Percentiles rank a stretch among this genome's conserved stretches.
These are phyloP conservation scores for Cajanus cajan DNA, from an alignment of 306 rosid genomes.

Conservation along the genomic window DNA sequence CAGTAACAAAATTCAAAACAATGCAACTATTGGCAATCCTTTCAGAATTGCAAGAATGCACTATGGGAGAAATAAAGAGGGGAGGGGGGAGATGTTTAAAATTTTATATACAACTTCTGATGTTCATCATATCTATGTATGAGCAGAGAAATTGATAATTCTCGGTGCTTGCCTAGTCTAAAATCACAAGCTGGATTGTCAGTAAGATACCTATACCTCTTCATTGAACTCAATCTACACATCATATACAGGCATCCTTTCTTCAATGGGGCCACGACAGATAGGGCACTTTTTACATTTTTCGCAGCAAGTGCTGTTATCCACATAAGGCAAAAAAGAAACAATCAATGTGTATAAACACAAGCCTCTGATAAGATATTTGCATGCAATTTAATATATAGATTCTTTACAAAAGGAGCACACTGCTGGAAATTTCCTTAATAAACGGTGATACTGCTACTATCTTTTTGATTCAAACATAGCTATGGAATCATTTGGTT, in stretches of 20 bases:
- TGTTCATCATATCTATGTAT: not conserved
- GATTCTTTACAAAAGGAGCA: not conserved
- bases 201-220: slow-evolving; percentile 27
- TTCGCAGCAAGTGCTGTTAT: slow-evolving; percentile 73
- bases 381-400: not conserved
- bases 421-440: not conserved
- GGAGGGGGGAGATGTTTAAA: not conserved
- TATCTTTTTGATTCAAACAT: not conserved
- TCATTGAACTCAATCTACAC: slow-evolving; percentile 45
- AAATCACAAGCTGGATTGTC: slow-evolving; percentile 52
- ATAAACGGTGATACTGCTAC: not conserved
- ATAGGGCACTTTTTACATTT: slow-evolving; percentile 83
- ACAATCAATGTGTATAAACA: not conserved
- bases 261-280: slow-evolving; percentile 70
- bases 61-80: not conserved
- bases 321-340: not conserved
- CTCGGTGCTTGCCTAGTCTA: slow-evolving; percentile 46
- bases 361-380: not conserved
- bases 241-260: slow-evolving; percentile 63
- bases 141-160: slow-evolving; percentile 28
- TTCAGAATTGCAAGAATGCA: slow-evolving; percentile 10
- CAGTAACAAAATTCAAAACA: not conserved
- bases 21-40: not conserved
- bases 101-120: slow-evolving; percentile 36
- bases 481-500: not conserved